These are phyloP conservation scores for Vigna nakashimae DNA, from an alignment of 306 rosid genomes.

Conservation along the genomic window DNA sequence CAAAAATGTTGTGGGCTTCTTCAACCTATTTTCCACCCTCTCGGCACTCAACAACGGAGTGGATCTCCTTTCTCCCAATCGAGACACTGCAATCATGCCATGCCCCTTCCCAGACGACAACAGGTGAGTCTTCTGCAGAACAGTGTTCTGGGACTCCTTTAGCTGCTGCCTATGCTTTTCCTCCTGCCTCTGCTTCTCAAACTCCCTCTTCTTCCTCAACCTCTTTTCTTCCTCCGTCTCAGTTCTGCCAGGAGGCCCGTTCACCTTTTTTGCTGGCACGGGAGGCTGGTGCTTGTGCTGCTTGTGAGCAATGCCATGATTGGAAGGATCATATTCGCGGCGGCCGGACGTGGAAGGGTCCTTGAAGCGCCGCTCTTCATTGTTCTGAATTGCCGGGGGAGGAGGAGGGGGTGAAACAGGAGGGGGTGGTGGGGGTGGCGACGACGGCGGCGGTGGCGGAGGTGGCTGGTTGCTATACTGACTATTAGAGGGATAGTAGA, in stretches of 20 bases:
- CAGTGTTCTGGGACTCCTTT: conserved; percentile 84
- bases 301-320: conserved; percentile 59
- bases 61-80: conserved; percentile 83
- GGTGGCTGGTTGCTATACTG: conserved; percentile 65
- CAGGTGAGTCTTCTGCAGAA: conserved; percentile 74
- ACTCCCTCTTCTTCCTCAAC: conserved; percentile 82
- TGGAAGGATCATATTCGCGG: conserved; percentile 66
- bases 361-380: conserved; percentile 59
- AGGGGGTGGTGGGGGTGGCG: conserved; percentile 83
- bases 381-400: conserved; percentile 51
- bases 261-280: conserved; percentile 56
- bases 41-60: conserved; percentile 82
- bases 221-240: conserved; percentile 93
- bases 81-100: conserved; percentile 83
- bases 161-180: conserved; percentile 88
- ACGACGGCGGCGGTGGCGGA: conserved; percentile 52
- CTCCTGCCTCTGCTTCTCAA: conserved; percentile 87
- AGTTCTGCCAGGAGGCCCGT: conserved; percentile 59
- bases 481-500: conserved; percentile 71
- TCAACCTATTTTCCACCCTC: conserved; percentile 93
- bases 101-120: conserved; percentile 83
- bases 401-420: conserved; percentile 78
- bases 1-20: conserved; percentile 97
- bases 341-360: conserved; percentile 61
- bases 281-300: conserved; percentile 61